These are phyloP conservation scores for Dactylellina parvicollis DNA, from an alignment of 2,329 filamentous ascomycete genomes.

Conservation along the genomic window DNA sequence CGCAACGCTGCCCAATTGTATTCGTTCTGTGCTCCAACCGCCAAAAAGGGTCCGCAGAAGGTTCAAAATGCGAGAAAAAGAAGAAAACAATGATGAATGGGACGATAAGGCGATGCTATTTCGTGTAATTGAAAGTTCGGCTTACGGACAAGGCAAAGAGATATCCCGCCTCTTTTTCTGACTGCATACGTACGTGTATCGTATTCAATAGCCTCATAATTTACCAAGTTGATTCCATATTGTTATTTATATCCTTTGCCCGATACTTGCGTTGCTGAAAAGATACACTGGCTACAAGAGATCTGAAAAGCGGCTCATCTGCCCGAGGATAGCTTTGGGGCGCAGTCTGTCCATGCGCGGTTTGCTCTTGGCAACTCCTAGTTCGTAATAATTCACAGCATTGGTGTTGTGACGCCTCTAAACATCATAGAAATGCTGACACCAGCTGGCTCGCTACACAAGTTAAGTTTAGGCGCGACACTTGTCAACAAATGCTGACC, in stretches of 20 bases:
- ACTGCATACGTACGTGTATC: constrained; percentile 34
- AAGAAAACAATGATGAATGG: constrained; percentile 4
- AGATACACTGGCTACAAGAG: background rate
- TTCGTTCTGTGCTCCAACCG: constrained; percentile 28
- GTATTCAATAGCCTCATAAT: constrained; percentile 23
- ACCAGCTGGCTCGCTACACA: too few species aligned
- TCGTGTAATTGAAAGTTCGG: constrained; percentile 13
- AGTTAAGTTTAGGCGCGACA: too few species aligned
- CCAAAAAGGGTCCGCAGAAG: background rate
- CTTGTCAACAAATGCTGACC: too few species aligned
- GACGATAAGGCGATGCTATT: constrained; percentile 14
- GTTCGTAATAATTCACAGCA: too few species aligned
- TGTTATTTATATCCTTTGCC: constrained; percentile 36
- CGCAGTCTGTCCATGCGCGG: constrained; percentile 22
- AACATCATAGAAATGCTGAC: too few species aligned
- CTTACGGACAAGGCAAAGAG: constrained; percentile 17
- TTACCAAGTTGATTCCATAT: background rate
- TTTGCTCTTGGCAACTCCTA: background rate
- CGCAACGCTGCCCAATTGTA: constrained; percentile 32
- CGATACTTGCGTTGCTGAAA: constrained; percentile 13
- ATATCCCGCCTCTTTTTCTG: constrained; percentile 1
- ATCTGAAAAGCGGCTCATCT: constrained; percentile 22
- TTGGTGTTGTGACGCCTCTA: too few species aligned
- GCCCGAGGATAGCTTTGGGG: constrained; percentile 26
- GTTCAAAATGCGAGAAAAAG: constrained; percentile 1